Conservation (phyloP, 164 flowering plant species). For the Protea cynaroides region DNA sequence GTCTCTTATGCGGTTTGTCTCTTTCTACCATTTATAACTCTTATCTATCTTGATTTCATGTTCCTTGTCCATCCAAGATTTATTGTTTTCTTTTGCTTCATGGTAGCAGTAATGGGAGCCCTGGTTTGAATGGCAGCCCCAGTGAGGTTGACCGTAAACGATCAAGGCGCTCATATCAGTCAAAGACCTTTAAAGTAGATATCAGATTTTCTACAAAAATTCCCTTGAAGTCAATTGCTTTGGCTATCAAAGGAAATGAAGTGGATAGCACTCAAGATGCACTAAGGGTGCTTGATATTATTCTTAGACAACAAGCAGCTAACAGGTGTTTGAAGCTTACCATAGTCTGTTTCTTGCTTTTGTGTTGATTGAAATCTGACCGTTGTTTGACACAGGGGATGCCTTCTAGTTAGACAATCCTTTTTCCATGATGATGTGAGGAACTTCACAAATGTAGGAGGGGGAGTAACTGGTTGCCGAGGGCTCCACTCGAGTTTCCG, state of each 20-base stretch:
- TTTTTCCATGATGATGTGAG: constrained; percentile 63
- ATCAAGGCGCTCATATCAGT: constrained; percentile 35
- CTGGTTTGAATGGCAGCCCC: constrained; percentile 28
- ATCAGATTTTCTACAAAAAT: constrained; percentile 53
- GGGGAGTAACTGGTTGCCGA: constrained; percentile 53
- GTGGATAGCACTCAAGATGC: constrained; percentile 48
- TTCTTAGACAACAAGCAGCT: constrained; percentile 72
- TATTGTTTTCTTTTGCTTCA: neutral
- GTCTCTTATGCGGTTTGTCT: constrained; percentile 32
- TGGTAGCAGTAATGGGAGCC: constrained; percentile 23
- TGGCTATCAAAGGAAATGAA: constrained; percentile 42
- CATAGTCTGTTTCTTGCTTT: neutral
- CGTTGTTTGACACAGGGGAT: constrained; percentile 46
- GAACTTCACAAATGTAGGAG: constrained; percentile 57
- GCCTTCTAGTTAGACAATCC: constrained; percentile 76
- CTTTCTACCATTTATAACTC: neutral
- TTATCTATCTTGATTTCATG: neutral
- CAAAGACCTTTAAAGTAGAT: constrained; percentile 48
- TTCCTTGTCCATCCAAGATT: neutral
- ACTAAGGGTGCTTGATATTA: constrained; percentile 62
- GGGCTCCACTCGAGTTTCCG: constrained; percentile 78
- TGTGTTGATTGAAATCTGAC: neutral
- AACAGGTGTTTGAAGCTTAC: constrained; percentile 27
- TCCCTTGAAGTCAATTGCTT: constrained; percentile 41
- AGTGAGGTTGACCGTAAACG: constrained; percentile 35